These are phyloP conservation scores for Skeletonema grethae DNA, from an alignment of 108 stramenopile species.

Conservation along the genomic window DNA sequence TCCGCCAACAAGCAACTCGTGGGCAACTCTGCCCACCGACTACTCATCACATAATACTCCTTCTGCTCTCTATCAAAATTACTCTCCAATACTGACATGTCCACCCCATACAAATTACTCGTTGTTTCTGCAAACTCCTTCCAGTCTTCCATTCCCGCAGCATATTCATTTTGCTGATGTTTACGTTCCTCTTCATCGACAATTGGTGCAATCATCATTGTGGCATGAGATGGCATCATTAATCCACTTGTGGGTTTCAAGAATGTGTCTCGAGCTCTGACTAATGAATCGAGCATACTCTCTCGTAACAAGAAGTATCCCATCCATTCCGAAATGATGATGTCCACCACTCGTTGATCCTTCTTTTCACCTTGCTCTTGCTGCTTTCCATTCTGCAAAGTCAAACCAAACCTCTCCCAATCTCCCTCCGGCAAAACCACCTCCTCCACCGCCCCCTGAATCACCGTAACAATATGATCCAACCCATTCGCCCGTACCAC, in stretches of 20 bases:
- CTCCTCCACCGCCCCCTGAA: slow-evolving; percentile 72
- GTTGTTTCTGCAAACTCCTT: slow-evolving; percentile 87
- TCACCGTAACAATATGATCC: slow-evolving; percentile 92
- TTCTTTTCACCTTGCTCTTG: too few relatives aligned
- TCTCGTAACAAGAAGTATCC: slow-evolving; percentile 95
- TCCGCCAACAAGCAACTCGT: slow-evolving; percentile 82
- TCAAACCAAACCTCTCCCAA: too few relatives aligned
- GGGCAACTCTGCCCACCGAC: slow-evolving; percentile 92
- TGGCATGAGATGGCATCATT: slow-evolving; percentile 95
- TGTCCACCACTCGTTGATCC: slow-evolving; percentile 50
- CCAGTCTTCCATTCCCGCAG: slow-evolving; percentile 91
- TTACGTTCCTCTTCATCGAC: slow-evolving; percentile 92
- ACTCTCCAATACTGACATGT: slow-evolving; percentile 83
- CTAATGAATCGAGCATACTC: too few relatives aligned
- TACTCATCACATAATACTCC: slow-evolving; percentile 91
- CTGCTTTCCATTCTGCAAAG: background rate
- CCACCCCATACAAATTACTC: slow-evolving; percentile 83
- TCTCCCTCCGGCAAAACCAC: too few relatives aligned
- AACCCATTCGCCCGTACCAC: slow-evolving; percentile 55
- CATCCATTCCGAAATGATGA: slow-evolving; percentile 97
- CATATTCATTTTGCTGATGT: slow-evolving; percentile 75
- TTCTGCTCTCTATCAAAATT: slow-evolving; percentile 94
- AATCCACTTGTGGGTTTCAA: slow-evolving; percentile 69
- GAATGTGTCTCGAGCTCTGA: too few relatives aligned
- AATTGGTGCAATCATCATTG: slow-evolving; percentile 94